These are phyloP conservation scores for Chrysoporthe deuterocubensis DNA, from an alignment of 2,329 filamentous ascomycete genomes.

Conservation along the genomic window DNA sequence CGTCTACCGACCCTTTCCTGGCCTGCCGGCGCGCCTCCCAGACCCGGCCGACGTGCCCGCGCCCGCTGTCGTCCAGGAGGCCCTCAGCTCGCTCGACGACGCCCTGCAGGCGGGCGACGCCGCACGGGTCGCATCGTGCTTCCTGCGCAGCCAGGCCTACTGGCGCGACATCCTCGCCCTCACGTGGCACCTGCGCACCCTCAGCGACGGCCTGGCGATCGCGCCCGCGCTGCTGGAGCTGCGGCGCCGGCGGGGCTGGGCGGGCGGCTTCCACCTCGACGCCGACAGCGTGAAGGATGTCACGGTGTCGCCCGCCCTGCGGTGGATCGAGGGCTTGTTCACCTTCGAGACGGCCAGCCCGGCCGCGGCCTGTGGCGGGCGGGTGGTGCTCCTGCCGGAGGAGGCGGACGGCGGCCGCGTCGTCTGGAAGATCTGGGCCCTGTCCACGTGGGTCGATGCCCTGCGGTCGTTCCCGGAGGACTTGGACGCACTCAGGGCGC, in stretches of 20 bases:
- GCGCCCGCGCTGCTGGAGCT: constrained; percentile 34
- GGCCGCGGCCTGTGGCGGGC: constrained; percentile 37
- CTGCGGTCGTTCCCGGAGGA: constrained; percentile 37
- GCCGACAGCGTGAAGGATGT: constrained; percentile 28
- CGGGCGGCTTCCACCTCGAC: constrained; percentile 27
- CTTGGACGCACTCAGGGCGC: constrained; percentile 31
- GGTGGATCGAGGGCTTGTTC: constrained; percentile 39
- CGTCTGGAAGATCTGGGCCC: constrained; percentile 42
- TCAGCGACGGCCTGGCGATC: constrained; percentile 33
- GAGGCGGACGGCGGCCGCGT: constrained; percentile 1
- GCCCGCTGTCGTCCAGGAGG: constrained; percentile 19
- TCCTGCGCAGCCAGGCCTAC: constrained; percentile 39
- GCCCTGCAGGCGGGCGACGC: constrained; percentile 32
- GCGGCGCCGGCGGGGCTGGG: constrained; percentile 28
- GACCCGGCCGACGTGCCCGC: constrained; percentile 26
- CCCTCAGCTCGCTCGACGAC: constrained; percentile 30
- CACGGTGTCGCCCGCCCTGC: constrained; percentile 30
- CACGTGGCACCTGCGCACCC: constrained; percentile 44
- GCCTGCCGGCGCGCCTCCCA: constrained; percentile 17
- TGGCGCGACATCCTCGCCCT: constrained; percentile 44
- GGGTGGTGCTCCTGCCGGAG: constrained; percentile 38
- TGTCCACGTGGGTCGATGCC: constrained; percentile 37
- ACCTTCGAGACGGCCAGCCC: constrained; percentile 39
- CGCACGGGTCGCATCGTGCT: constrained; percentile 34
- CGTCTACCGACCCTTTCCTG: constrained; percentile 25